Conservation (phyloP, 352 stramenopile species). For the Pilasporangium apinafurcum region DNA sequence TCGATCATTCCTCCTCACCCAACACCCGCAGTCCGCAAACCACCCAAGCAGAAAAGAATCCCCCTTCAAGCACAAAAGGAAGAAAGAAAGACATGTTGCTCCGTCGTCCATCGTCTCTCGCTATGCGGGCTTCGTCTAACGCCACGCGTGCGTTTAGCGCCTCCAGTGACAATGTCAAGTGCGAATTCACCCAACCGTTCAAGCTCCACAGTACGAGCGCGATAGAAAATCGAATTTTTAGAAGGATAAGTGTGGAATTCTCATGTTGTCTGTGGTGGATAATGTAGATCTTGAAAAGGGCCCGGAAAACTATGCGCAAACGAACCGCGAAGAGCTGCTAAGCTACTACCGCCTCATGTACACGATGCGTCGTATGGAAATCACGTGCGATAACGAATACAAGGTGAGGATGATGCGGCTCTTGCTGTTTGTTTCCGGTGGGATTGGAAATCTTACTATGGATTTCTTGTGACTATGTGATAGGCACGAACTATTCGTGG, state of each 20-base stretch:
- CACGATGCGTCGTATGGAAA: conserved; percentile 99
- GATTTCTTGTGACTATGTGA: too few relatives aligned
- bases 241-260: background rate
- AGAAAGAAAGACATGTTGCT: conserved; percentile 40
- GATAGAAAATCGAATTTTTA: background rate
- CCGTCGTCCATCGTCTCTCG: conserved; percentile 21
- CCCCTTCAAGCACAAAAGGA: too few relatives aligned
- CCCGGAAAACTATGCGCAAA: conserved; percentile 51
- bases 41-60: conserved; percentile 3
- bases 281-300: conserved; percentile 59
- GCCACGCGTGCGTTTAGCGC: conserved; percentile 66
- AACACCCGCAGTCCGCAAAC: conserved; percentile 3
- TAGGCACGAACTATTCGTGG: conserved; percentile 94
- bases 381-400: conserved; percentile 99
- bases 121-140: too few relatives aligned
- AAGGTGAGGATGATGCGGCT: conserved; percentile 90
- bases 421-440: too few relatives aligned
- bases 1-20: background rate
- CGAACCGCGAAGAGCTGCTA: conserved; percentile 96
- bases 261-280: background rate
- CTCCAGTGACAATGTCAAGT: conserved; percentile 53
- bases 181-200: conserved; percentile 63
- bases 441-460: too few relatives aligned
- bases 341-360: conserved; percentile 99
- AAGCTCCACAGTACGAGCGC: conserved; percentile 71